Evolutionary conservation across 2,329 filamentous ascomycete genomes (phyloP), one percentile per base, ranked within the genome.

Genomic region (Amesomyces nigricolor): DNA sequence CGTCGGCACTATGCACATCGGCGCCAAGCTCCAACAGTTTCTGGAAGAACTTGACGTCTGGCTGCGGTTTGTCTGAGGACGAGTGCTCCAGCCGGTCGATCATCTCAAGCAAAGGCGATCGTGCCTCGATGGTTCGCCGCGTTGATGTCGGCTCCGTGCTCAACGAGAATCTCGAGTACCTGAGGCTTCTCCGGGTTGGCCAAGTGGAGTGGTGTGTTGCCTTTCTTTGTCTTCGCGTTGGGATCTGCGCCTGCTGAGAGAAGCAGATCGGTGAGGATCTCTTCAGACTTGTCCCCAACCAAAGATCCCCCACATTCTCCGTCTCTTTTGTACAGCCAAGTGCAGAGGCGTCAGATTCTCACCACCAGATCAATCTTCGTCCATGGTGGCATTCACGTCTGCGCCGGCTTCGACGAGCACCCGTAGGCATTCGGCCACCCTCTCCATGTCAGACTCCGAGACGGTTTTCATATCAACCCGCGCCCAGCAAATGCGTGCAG

Each of bases 381-480:
- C 47, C 29, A 46, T 45, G 32, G 51, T 45, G 22, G 56, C 58
- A 22, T 51, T 45, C 16, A 57, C 30, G 37, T 59, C 51, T 7
- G 54, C 57, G 22, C 57, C 58, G 2, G 58, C 54, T 11, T 53
- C 46, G 26, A 60, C 5, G 14, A 60, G 45, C 44, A 53, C 14
- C 7, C 38, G 22, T 2, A 60, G 43, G 29, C 52, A 57, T 6
- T 51, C 42, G 2, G 47, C 35, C 14, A 17, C 49, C 11, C 29
- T 45, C 7, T 43, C 29, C 16, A 17, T 38, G 17, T 49, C 22
- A 4, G 8, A 7, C 4, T 17, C 8, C 6, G 5, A 16, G 35
- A 49, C 2, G 10, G 30, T 11, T 3, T 14, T 11, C 37, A 35
- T 49, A 1, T 49, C 19, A 16, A 40, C 14, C 38, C 14, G 38